Base-by-base conservation (phyloP, 2,329 filamentous ascomycete genomes). In the Fusarium torulosum region DNA sequence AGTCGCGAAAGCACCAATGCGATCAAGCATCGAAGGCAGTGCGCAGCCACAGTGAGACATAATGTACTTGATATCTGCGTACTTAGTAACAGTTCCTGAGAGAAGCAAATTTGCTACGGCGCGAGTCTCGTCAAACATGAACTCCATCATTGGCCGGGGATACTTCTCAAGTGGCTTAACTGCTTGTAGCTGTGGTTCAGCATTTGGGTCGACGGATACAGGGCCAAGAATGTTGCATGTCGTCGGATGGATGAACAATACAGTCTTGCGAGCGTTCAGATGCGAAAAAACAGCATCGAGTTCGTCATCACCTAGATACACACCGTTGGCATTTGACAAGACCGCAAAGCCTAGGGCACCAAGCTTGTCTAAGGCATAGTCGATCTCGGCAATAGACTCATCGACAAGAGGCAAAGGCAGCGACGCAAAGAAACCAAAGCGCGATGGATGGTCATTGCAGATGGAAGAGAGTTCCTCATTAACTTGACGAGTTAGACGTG, bases 71-170 rank as follows among this genome's bases (percentile, higher is more conserved):
- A 58, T 53, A 3, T 37, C 33, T 20, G n/a, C 31, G 7, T 35
- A n/a, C 25, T 7, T 58, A 5, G 33, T 25, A 4, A 53, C 49
- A 15, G 55, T 58, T 8, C 47, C 49, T 3, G 55, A 53, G 20
- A 58, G 55, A 17, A 58, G 21, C 2, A 58, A 20, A 17, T 58
- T 53, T 4, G 49, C 55, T 1, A 53, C n/a, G 6, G 55, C 49
- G 4, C 55, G 55, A 6, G 55, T 58, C 14, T 53, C 49, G 20
- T 58, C 55, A 7, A 58, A 53, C 41, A 58, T 58, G 20, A 53
- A 53, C 35, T 58, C 55, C 41, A 58, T 53, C 47, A 58, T 53
- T 3, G 49, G 41, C 4, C 33, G 47, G 3, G 55, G 55, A 35
- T 41, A 41, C 1, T 37, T 42, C 7, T 42, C 38, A 3, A 56